Base-by-base conservation (phyloP, 805 yeast species). In the Saccharomycopsis oosterbeekiorum region DNA sequence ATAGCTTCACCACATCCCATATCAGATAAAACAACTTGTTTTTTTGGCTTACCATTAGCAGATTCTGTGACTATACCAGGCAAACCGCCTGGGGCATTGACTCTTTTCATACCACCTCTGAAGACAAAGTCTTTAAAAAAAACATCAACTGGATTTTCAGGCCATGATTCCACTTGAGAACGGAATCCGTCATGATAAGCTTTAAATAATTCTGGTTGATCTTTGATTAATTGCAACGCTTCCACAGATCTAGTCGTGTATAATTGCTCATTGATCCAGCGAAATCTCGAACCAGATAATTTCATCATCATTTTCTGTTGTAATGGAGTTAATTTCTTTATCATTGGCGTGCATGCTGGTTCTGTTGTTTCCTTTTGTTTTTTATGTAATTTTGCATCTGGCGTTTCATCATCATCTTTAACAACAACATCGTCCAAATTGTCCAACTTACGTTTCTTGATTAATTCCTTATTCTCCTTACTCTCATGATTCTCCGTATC, bases 1-100 rank as follows among this genome's bases (percentile, higher is more conserved):
- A 88, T 88, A 0, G 98, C 99, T 73, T 94, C 99, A 60, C 99
- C 99, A 73, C 99, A 94, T 11, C 99, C 99, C 98, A 94, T 93
- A 75, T 94, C 99, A 0, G 98, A 97, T 62, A 94, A 81, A 2
- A 88, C 90, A 42, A 93, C 84, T 62, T 80, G 79, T 60, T 83
- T 83, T 57, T 73, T 74, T 11, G 53, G 14, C 12, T 47, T 47
- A n/a, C 75, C 72, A 26, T 65, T 63, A 54, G 68, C 71, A 55
- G 78, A 81, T 24, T 70, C 70, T 17, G 68, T 68, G 8, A 70
- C 72, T 43, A 84, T 70, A 19, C 94, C 96, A 1, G 97, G 97
- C 60, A 92, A 78, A 1, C 97, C 98, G 65, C 98, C 98, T 3
- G 98, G 98, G 0, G 97, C 96, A 72, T 87, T 89, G 4, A 91